A percentile compares a stretch with the other conserved stretches of the same genome.
Conservation (phyloP, 371 early-diverging fungal species). For the Actinomortierella wolfii region DNA sequence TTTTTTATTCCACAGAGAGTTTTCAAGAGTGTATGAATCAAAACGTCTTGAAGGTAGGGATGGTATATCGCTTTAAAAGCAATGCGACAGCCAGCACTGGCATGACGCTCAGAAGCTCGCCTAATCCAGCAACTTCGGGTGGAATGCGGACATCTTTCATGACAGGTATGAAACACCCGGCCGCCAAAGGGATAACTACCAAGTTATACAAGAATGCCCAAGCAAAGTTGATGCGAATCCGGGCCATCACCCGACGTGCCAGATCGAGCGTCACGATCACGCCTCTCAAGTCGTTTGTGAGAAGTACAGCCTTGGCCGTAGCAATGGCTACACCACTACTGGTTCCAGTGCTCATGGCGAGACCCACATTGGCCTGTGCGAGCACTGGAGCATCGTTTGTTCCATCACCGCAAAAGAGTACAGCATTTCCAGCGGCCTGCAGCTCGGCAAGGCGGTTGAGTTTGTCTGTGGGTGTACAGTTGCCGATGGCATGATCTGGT, state of each 20-base stretch:
- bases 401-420: constrained; percentile 13
- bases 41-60: too few species aligned
- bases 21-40: too few species aligned
- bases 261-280: constrained; percentile 2
- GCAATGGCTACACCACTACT: constrained; percentile 15
- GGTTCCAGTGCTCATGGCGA: constrained; percentile 9
- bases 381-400: constrained; percentile 16
- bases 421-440: constrained; percentile 1
- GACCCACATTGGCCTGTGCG: constrained; percentile 12
- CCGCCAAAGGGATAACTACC: constrained; percentile 5
- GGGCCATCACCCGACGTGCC: constrained; percentile 11
- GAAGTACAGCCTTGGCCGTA: constrained; percentile 12
- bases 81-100: constrained; percentile 10
- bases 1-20: too few species aligned
- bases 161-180: constrained; percentile 13
- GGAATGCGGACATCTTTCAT: constrained; percentile 14
- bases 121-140: constrained; percentile 10
- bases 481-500: background rate
- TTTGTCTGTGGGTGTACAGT: constrained; percentile 2
- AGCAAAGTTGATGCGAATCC: constrained; percentile 14
- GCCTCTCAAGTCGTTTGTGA: constrained; percentile 14
- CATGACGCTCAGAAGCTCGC: constrained; percentile 15
- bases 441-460: background rate
- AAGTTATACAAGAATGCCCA: constrained; percentile 12
- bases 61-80: constrained; percentile 11